Evolutionary conservation across 371 early-diverging fungal genomes (phyloP), one percentile per base, ranked within the genome.

Genomic region (Conidiobolus incongruus): DNA sequence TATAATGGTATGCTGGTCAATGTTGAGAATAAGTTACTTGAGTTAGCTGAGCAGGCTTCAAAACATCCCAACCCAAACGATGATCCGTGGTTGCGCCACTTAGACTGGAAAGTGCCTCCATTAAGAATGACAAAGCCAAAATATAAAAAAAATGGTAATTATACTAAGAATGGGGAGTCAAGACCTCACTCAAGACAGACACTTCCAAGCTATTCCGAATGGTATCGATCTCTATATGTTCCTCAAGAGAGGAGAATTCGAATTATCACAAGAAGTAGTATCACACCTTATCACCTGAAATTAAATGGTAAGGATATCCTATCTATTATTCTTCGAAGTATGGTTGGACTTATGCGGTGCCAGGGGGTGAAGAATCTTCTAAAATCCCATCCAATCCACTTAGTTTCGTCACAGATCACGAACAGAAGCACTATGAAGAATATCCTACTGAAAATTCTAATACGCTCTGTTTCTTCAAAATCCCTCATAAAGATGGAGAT

Each of bases 401-500:
- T 16, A 45, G 53, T 8, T 23, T 11, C 12, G 57, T 63, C 29
- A 45, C 56, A 1, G 10, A 5, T 3, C 47, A 47, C 16, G 32
- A 20, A 17, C n/a, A 32, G 4, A 28, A 44, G 13, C 23, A 24
- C 1, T 43, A 45, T 2, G 72, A 69, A 38, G 66, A 70, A 40
- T 21, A 35, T 7, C 45, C 39, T 21, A 59, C 61, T 5, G 53
- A 54, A 2, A 40, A 17, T 3, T 72, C 69, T 45, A n/a, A 15
- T 2, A 28, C 28, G 23, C 46, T n/a, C n/a, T n/a, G 37, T 0
- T 47, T 52, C 1, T 85, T 75, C 48, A 74, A 76, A 17, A 63
- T 94, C 0, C 94, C 94, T 3, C 91, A 92, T 56, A 77, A 81
- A 39, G 78, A 77, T 44, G 92, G 93, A 15, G 83, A 82, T 7